Percentiles rank a stretch among this genome's conserved stretches.
Conservation (phyloP, 129 eudicot genomes). For the Centrapalus pauciflorus region DNA sequence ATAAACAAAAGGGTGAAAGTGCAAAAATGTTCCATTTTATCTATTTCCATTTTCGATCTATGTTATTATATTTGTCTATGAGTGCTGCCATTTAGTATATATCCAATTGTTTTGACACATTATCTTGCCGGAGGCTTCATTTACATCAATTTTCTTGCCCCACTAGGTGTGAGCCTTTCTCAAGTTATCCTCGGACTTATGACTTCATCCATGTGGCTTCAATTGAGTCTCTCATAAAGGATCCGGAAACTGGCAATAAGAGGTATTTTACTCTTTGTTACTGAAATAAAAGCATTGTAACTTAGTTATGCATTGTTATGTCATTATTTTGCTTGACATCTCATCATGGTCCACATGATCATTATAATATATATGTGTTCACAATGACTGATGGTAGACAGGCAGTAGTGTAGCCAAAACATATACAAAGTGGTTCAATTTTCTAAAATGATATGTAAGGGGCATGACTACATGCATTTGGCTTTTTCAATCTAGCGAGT, state of each 20-base stretch:
- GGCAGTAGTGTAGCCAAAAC: too few species aligned
- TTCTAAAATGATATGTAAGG: too few species aligned
- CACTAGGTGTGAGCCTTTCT: slow-evolving; percentile 94
- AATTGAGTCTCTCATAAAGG: slow-evolving; percentile 64
- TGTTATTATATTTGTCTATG: background rate
- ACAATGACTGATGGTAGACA: too few species aligned
- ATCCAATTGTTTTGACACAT: background rate
- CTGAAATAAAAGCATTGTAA: background rate
- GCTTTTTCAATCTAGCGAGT: too few species aligned
- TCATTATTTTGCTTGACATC: background rate
- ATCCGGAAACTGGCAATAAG: slow-evolving; percentile 51
- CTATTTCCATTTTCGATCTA: background rate
- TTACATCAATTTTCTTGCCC: background rate
- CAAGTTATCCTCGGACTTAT: slow-evolving; percentile 90
- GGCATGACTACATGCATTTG: too few species aligned
- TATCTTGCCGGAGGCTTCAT: background rate
- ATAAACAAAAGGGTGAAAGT: background rate
- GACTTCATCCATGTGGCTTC: slow-evolving; percentile 73
- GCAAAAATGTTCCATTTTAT: background rate
- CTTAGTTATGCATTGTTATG: background rate
- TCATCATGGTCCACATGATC: background rate
- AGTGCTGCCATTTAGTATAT: background rate
- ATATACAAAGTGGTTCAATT: too few species aligned
- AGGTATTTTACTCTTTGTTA: slow-evolving; percentile 41
- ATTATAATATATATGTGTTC: background rate